Evolutionary conservation across 73 alveolate species (phyloP), one percentile per base, ranked within the genome.

Genomic region (Tetrahymena borealis): DNA sequence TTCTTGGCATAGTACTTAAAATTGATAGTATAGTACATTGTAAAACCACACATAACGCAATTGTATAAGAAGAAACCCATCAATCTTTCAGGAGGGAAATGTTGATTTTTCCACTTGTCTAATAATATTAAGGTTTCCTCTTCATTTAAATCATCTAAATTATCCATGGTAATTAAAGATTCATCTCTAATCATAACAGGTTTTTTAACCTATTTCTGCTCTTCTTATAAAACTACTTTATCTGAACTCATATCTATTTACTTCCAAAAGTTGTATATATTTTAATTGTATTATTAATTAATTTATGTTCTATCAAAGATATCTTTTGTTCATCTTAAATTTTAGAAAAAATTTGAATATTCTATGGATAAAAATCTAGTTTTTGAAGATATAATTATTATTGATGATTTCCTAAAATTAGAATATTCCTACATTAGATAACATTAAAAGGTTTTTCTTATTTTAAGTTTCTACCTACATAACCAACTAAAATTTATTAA

Each of bases 141-240:
- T 40, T 93, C 95, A 15, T 85, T 93, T 85, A 85, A 42, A 93
- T 93, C 91, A 32, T 93, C 95, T n/a, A 93, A 33, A 39, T 92
- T 85, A 39, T 85, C 93, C 93, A 93, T 93, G 24, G 90, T 93
- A 20, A 93, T 93, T 38, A 79, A 40, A 31, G 85, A 60, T 24
- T 93, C 91, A 20, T 93, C 95, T n/a, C 33, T 85, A 60, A 60
- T 91, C 43, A 77, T 78, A 40, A 91, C 31, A 32, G 36, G 36
- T 37, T 91, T 60, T 33, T 39, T 91, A 91, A 41, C 7, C 16
- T n/a, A n/a, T n/a, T n/a, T n/a, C n/a, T n/a, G n/a, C n/a, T n/a
- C n/a, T n/a, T n/a, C n/a, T n/a, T n/a, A n/a, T n/a, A n/a, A n/a
- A n/a, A n/a, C n/a, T n/a, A n/a, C n/a, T n/a, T n/a, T n/a, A n/a